Conservation (phyloP, 116 monocot species). For the Thalassia testudinum region DNA sequence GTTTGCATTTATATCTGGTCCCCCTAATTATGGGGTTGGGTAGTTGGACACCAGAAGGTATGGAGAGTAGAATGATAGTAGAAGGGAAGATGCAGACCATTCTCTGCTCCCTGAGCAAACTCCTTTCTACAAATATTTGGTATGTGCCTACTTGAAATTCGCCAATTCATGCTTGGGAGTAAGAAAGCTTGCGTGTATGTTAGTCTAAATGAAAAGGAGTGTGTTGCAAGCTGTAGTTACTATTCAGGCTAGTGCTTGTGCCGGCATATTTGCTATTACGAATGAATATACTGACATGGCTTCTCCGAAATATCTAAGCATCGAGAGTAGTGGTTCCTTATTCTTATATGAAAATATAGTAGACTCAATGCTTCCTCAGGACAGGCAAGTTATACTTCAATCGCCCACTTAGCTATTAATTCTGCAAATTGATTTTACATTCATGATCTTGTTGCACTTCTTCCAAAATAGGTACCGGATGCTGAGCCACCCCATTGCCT, state of each 20-base stretch:
- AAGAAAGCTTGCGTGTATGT: not conserved
- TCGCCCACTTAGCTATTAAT: not conserved
- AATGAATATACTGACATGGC: slow-evolving; percentile 97
- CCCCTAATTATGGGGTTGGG: slow-evolving; percentile 96
- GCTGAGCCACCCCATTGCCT: slow-evolving; percentile 95
- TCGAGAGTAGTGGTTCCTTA: slow-evolving; percentile 94
- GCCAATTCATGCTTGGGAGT: not conserved
- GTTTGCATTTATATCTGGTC: slow-evolving; percentile 95
- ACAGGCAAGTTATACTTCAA: slow-evolving; percentile 48
- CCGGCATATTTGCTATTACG: slow-evolving; percentile 93
- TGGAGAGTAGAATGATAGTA: slow-evolving; percentile 94
- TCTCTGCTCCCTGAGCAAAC: slow-evolving; percentile 91
- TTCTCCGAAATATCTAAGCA: slow-evolving; percentile 88
- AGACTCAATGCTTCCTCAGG: slow-evolving; percentile 98
- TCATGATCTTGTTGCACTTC: not conserved
- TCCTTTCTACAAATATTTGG: slow-evolving; percentile 92
- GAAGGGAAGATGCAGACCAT: slow-evolving; percentile 78
- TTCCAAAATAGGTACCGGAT: slow-evolving; percentile 55
- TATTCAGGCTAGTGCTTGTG: slow-evolving; percentile 95
- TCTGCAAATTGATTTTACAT: not conserved
- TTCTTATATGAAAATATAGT: slow-evolving; percentile 77
- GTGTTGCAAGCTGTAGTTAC: slow-evolving; percentile 77
- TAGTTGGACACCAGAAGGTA: slow-evolving; percentile 83
- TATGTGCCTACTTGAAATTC: slow-evolving; percentile 7
- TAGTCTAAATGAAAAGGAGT: slow-evolving; percentile 20